Percentiles rank a stretch among this genome's conserved stretches.
Conservation (phyloP, 345 rosid genomes). For the thale cress (Arabidopsis thaliana) region DNA sequence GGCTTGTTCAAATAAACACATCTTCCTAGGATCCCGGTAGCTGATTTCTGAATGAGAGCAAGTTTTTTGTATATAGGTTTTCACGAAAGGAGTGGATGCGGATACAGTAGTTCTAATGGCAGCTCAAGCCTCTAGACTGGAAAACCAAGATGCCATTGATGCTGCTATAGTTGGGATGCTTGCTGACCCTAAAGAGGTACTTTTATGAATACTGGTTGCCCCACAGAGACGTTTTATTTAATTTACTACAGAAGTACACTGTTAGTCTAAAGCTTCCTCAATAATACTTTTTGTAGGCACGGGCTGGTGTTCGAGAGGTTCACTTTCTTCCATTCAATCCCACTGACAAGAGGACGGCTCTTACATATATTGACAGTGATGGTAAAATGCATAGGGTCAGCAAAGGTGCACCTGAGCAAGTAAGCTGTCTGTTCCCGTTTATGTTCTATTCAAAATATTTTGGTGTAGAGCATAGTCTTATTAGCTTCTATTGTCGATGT, state of each 20-base stretch:
- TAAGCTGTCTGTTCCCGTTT: slow-evolving; percentile 34
- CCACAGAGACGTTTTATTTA: neutral
- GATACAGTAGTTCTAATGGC: slow-evolving; percentile 94
- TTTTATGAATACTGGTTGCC: neutral
- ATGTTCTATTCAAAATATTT: neutral
- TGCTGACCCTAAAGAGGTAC: slow-evolving; percentile 98
- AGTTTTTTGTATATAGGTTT: slow-evolving; percentile 59
- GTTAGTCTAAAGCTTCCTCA: slow-evolving; percentile 1
- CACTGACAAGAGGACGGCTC: slow-evolving; percentile 95
- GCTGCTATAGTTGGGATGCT: slow-evolving; percentile 94
- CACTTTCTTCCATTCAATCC: slow-evolving; percentile 99
- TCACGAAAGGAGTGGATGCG: slow-evolving; percentile 87
- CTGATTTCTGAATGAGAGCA: slow-evolving; percentile 30
- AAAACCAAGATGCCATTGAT: slow-evolving; percentile 98
- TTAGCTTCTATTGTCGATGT: neutral
- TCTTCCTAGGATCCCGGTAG: neutral
- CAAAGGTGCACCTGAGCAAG: slow-evolving; percentile 99
- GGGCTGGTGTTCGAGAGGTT: slow-evolving; percentile 90
- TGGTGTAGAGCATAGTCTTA: slow-evolving; percentile 14
- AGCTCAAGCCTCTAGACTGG: slow-evolving; percentile 90
- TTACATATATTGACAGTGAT: slow-evolving; percentile 74
- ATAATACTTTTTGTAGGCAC: slow-evolving; percentile 61
- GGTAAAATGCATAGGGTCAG: slow-evolving; percentile 98
- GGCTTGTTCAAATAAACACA: neutral
- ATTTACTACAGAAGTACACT: neutral